Percentiles rank a stretch among this genome's conserved stretches.
Conservation (phyloP, 2,329 filamentous ascomycete genomes). For the Arthrocladium fulminans region DNA sequence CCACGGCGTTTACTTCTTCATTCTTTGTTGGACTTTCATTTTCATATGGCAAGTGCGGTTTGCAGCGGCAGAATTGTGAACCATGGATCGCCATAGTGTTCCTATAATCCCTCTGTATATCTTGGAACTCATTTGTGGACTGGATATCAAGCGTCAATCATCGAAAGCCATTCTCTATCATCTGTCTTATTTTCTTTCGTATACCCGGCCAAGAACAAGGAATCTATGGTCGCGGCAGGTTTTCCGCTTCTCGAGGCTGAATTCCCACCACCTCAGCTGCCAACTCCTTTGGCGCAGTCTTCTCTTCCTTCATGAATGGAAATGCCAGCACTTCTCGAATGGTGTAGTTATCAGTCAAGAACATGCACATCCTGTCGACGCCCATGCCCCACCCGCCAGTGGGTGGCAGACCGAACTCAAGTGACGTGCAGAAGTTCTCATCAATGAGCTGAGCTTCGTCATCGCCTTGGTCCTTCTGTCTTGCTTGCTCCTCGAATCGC, state of each 20-base stretch:
- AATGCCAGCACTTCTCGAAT: constrained; percentile 96
- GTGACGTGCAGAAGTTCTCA: constrained; percentile 83
- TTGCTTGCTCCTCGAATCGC: constrained; percentile 88
- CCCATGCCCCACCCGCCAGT: constrained; percentile 97
- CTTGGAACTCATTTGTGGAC: background rate
- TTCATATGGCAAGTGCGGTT: background rate
- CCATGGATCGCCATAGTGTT: background rate
- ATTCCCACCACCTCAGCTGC: constrained; percentile 57
- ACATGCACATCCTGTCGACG: constrained; percentile 90
- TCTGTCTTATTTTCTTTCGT: background rate
- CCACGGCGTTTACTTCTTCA: background rate
- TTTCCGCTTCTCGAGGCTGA: constrained; percentile 52
- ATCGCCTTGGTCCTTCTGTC: constrained; percentile 92
- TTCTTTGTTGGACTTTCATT: background rate
- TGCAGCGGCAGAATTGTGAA: background rate
- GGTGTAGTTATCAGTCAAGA: constrained; percentile 87
- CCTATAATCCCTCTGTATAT: background rate
- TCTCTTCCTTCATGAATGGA: constrained; percentile 94
- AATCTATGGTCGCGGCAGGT: constrained; percentile 33
- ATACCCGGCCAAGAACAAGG: background rate
- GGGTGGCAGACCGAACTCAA: constrained; percentile 85
- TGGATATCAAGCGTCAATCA: background rate
- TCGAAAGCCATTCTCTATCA: background rate
- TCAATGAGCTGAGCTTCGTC: constrained; percentile 95
- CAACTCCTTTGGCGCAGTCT: constrained; percentile 30